These are phyloP conservation scores for Acanthamoeba castellanii DNA, from an alignment of 208 protist genomes.

Conservation along the genomic window DNA sequence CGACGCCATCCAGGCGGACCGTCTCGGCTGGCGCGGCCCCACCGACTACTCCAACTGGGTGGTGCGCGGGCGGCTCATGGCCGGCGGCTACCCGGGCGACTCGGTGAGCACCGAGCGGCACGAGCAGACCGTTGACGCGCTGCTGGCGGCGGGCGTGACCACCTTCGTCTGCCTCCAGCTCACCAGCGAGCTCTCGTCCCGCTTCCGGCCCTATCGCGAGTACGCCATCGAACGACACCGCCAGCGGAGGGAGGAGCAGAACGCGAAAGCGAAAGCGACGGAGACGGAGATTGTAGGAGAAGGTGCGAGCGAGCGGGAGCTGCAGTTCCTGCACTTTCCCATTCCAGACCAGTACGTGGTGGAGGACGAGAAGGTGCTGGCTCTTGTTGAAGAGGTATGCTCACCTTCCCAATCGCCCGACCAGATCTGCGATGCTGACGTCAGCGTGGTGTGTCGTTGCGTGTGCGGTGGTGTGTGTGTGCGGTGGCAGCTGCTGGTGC, in stretches of 20 bases:
- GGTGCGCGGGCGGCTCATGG: constrained; percentile 13
- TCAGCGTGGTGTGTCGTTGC: background rate
- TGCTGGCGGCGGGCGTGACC: background rate
- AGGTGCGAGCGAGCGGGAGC: background rate
- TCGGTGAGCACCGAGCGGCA: background rate
- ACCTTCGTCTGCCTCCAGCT: constrained; percentile 57
- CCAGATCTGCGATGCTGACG: background rate
- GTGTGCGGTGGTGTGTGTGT: background rate
- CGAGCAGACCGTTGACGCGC: background rate
- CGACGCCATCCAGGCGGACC: background rate
- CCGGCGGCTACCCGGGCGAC: constrained; percentile 38
- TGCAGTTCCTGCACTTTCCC: constrained; percentile 59
- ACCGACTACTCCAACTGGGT: constrained; percentile 37
- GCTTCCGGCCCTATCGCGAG: constrained; percentile 28
- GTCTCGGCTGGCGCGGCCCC: constrained; percentile 6
- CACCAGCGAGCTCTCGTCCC: background rate
- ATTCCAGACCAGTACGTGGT: constrained; percentile 25
- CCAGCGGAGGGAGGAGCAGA: background rate
- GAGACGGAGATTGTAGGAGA: background rate
- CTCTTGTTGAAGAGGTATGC: constrained; percentile 12
- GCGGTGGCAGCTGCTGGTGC: background rate
- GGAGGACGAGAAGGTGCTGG: constrained; percentile 49
- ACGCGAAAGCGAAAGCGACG: background rate
- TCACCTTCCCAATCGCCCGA: background rate
- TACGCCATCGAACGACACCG: background rate